Evolutionary conservation across 768 basidiomycete genomes (phyloP).

Genomic region (Pleurotus ostreatus): DNA sequence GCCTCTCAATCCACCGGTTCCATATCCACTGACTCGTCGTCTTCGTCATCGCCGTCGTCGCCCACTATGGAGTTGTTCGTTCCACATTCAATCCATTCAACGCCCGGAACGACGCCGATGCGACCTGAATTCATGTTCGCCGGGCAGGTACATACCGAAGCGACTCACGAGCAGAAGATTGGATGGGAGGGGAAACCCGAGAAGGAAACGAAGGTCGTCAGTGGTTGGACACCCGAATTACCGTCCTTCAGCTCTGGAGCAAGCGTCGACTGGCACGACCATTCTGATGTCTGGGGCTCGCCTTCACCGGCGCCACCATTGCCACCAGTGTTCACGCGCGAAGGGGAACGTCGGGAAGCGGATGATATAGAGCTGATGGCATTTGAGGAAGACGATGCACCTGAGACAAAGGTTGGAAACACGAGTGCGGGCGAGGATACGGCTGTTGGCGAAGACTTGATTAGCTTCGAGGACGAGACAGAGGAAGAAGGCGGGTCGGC

Average conservation of each 20-base stretch:
- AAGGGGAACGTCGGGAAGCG: neutral
- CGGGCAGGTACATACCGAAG: neutral
- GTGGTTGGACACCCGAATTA: neutral
- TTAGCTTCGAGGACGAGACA: neutral
- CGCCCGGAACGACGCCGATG: conserved; percentile 5
- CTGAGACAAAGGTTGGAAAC: too few species aligned
- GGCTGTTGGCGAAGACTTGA: neutral
- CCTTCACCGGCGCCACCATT: neutral
- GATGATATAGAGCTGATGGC: too few species aligned
- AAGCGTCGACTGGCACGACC: neutral
- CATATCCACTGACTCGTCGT: neutral
- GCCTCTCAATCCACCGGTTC: neutral
- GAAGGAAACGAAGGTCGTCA: neutral
- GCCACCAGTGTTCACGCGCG: neutral
- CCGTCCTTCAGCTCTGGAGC: neutral
- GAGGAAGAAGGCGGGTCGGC: neutral
- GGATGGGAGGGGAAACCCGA: neutral
- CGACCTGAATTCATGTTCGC: neutral
- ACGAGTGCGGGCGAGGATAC: neutral
- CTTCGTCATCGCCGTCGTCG: neutral
- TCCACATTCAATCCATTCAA: neutral
- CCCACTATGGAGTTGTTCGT: conserved; percentile 2
- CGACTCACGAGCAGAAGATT: neutral
- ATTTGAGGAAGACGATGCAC: too few species aligned
- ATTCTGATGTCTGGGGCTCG: conserved; percentile 4